phyloP scores from a whole-genome alignment of 2,329 filamentous ascomycete species.

The Zymoseptoria tritici region DNA sequence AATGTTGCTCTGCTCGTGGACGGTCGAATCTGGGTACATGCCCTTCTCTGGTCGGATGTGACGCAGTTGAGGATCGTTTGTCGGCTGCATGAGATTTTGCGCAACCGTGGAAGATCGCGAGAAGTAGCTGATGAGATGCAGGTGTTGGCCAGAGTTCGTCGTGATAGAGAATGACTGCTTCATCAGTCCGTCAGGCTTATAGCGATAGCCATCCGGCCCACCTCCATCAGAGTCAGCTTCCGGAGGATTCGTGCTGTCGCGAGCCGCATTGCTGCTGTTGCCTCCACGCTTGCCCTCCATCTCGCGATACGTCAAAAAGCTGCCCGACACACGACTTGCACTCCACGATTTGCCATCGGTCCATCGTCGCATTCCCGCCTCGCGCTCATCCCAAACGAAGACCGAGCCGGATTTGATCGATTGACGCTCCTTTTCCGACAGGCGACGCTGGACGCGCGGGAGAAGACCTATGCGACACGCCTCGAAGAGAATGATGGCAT shows the following conservation, averaged over 20 bases:
- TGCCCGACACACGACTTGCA: conserved; percentile 91
- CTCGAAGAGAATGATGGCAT: conserved; percentile 98
- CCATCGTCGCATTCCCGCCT: conserved; percentile 97
- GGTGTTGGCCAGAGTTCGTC: conserved; percentile 78
- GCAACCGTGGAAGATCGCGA: conserved; percentile 68
- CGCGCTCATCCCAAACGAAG: conserved; percentile 98
- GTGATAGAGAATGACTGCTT: conserved; percentile 99
- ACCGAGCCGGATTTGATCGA: conserved; percentile 94
- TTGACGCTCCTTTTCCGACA: conserved; percentile 95
- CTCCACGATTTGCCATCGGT: conserved; percentile 99
- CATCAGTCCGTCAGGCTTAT: conserved; percentile 95
- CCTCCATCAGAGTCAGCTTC: conserved; percentile 71
- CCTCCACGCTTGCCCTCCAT: conserved; percentile 98
- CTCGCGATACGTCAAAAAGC: conserved; percentile 93
- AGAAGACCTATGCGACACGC: conserved; percentile 84
- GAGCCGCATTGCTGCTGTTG: conserved; percentile 47
- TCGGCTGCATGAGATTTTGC: conserved; percentile 70
- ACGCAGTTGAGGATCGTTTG: conserved; percentile 69
- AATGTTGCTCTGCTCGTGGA: conserved; percentile 74
- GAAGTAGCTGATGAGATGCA: conserved; percentile 97
- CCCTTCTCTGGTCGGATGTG: conserved; percentile 83
- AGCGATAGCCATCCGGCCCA: conserved; percentile 78
- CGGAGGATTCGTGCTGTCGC: conserved; percentile 76
- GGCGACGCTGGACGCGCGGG: conserved; percentile 81
- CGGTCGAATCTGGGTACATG: conserved; percentile 93